Evolutionary conservation across 1,284 basidiomycete genomes (phyloP).

Genomic region (Flammula alnicola): DNA sequence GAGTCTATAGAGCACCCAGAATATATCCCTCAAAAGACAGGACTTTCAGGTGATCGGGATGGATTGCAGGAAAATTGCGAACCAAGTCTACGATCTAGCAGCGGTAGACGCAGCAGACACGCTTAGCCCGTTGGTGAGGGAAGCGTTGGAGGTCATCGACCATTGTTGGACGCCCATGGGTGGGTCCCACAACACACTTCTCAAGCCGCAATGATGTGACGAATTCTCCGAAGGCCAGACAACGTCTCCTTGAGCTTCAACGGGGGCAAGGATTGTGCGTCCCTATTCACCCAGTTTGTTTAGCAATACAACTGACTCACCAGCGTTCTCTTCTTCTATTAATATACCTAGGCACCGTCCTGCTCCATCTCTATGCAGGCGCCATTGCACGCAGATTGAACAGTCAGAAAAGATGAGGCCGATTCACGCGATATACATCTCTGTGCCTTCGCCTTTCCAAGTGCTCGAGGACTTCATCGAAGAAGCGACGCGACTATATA

Average conservation of each 20-base stretch:
- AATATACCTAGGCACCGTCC: slow-evolving; percentile 77
- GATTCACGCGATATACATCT: slow-evolving; percentile 87
- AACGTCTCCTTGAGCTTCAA: slow-evolving; percentile 91
- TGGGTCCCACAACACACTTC: slow-evolving; percentile 44
- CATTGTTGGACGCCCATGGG: slow-evolving; percentile 79
- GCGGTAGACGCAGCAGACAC: slow-evolving; percentile 50
- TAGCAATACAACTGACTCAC: not conserved
- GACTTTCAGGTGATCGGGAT: slow-evolving; percentile 26
- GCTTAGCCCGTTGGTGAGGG: slow-evolving; percentile 67
- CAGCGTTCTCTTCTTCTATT: no score
- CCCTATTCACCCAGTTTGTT: no score
- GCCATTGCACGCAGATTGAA: slow-evolving; percentile 56
- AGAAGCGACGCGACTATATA: slow-evolving; percentile 68
- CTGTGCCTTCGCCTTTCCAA: slow-evolving; percentile 87
- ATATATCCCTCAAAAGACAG: not conserved
- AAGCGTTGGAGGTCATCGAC: slow-evolving; percentile 82
- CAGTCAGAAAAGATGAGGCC: slow-evolving; percentile 43
- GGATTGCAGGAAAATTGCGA: slow-evolving; percentile 52
- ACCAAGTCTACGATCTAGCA: slow-evolving; percentile 65
- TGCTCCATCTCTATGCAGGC: slow-evolving; percentile 88
- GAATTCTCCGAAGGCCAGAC: slow-evolving; percentile 50
- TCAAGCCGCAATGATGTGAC: slow-evolving; percentile 14
- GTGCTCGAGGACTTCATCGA: slow-evolving; percentile 87
- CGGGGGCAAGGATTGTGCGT: slow-evolving; percentile 95
- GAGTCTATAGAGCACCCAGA: no score